These are phyloP conservation scores for Metschnikowia borealis DNA, from an alignment of 805 yeast genomes.

Conservation along the genomic window DNA sequence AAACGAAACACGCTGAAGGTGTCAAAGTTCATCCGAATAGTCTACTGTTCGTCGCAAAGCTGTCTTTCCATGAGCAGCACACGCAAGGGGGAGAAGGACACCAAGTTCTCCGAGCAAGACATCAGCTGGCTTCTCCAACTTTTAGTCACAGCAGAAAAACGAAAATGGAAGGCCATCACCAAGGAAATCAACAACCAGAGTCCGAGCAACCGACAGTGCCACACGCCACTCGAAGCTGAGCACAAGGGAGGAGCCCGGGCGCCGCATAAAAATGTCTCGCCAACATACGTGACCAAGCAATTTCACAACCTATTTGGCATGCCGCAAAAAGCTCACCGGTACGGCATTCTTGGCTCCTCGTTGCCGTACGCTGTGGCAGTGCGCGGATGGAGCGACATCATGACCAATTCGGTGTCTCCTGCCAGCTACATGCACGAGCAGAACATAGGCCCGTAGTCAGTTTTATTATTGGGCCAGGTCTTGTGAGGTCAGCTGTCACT, in stretches of 20 bases:
- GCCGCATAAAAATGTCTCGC: slow-evolving; percentile 39
- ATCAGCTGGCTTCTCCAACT: slow-evolving; percentile 43
- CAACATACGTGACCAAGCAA: slow-evolving; percentile 53
- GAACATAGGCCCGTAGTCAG: neutral
- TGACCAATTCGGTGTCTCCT: neutral
- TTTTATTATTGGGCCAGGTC: no score
- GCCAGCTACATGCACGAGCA: neutral
- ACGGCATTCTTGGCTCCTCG: slow-evolving; percentile 46
- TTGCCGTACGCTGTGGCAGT: slow-evolving; percentile 48
- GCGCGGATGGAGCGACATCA: slow-evolving; percentile 40
- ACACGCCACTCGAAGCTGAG: slow-evolving; percentile 3
- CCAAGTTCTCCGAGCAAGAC: slow-evolving; percentile 41
- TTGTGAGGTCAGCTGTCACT: neutral
- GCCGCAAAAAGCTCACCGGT: slow-evolving; percentile 43
- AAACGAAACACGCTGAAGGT: neutral
- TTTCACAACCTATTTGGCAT: slow-evolving; percentile 52
- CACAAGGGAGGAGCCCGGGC: neutral
- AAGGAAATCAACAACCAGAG: slow-evolving; percentile 21
- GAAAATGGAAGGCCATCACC: slow-evolving; percentile 59
- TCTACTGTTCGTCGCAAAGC: neutral
- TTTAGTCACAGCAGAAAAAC: slow-evolving; percentile 49
- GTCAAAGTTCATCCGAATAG: neutral
- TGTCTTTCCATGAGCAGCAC: neutral
- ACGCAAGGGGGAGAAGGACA: neutral
- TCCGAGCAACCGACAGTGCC: neutral